phyloP scores from a whole-genome alignment of 176 grass and related monocot species.

The Tillandsia leiboldiana region DNA sequence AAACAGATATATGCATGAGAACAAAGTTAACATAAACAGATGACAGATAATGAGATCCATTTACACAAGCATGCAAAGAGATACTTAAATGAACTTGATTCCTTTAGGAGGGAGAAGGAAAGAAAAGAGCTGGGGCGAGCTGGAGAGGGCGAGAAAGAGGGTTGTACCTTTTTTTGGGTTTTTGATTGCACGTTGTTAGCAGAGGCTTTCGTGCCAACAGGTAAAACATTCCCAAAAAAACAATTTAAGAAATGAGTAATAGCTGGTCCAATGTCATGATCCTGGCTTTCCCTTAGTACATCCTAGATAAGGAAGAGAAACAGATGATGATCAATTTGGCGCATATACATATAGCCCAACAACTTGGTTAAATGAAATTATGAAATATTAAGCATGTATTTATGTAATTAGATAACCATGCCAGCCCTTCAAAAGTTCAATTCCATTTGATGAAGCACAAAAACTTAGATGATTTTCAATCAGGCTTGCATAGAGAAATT shows the following conservation, averaged over 20 bases:
- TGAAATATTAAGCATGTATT: background rate
- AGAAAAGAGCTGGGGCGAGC: too few species aligned
- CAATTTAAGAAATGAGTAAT: slow-evolving; percentile 90
- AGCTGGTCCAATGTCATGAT: slow-evolving; percentile 76
- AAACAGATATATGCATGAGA: too few species aligned
- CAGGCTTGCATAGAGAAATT: background rate
- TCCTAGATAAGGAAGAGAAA: slow-evolving; percentile 45
- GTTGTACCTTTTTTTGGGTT: slow-evolving; percentile 53
- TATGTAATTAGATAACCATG: background rate
- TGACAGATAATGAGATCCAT: background rate
- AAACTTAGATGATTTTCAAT: background rate
- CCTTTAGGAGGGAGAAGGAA: too few species aligned
- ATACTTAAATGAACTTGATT: too few species aligned
- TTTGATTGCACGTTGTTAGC: slow-evolving; percentile 32
- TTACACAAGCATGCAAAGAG: background rate
- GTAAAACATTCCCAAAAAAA: slow-evolving; percentile 54
- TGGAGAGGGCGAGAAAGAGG: background rate
- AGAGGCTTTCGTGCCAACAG: slow-evolving; percentile 38
- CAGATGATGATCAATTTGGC: slow-evolving; percentile 11
- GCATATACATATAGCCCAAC: background rate
- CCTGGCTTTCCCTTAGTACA: slow-evolving; percentile 61
- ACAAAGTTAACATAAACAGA: too few species aligned
- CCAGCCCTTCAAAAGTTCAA: background rate
- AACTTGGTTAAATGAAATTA: background rate
- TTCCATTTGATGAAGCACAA: background rate